Base-by-base conservation (phyloP, 352 stramenopile species). In the Halophytophthora polymorphica region DNA sequence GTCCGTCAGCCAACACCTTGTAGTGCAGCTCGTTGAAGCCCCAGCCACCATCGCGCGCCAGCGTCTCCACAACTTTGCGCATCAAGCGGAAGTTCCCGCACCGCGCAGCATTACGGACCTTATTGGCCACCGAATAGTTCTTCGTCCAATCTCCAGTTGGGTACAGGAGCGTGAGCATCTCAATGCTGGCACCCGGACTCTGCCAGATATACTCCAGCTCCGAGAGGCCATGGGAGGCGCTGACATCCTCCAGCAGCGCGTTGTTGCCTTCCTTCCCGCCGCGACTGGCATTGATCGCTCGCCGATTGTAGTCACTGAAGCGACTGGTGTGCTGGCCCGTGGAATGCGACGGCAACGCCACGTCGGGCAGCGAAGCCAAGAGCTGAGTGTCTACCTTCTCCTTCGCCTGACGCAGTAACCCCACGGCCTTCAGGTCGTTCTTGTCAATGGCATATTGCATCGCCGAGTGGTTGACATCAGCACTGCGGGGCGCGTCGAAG, bases 281-380 rank as follows among this genome's bases (percentile, higher is more conserved):
- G 5, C 82, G 82, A 69, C 82, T 92, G 13, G 82, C 82, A 43
- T 92, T 92, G 51, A 92, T 84, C 18, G 81, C 78, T 14, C 82
- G 71, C 0, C 82, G 77, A 53, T 92, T 90, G 61, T 92, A 92
- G 44, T 92, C 82, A 50, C 82, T 92, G 56, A 66, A 92, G 15
- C 68, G 50, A 49, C 82, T 92, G 25, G 82, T 92, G 50, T 92
- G 82, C 42, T 79, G 76, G 1, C 82, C 82, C 0, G 82, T 92
- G 8, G 78, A 88, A 42, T 90, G 78, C 2, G 78, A 77, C n/a
- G 75, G 75, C 23, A 92, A 48, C 6, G 78, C 77, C 29, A 78
- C 66, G 13, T 75, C 71, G 0, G 82, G 82, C 3, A 44, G 54
- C n/a, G 64, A 60, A 2, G 82, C 70, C 7, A 87, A 48, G 7